Percentiles rank a stretch among this genome's conserved stretches.
Evolutionary conservation across 257 asterid species (phyloP).

Genomic region (Solanum peruvianum): DNA sequence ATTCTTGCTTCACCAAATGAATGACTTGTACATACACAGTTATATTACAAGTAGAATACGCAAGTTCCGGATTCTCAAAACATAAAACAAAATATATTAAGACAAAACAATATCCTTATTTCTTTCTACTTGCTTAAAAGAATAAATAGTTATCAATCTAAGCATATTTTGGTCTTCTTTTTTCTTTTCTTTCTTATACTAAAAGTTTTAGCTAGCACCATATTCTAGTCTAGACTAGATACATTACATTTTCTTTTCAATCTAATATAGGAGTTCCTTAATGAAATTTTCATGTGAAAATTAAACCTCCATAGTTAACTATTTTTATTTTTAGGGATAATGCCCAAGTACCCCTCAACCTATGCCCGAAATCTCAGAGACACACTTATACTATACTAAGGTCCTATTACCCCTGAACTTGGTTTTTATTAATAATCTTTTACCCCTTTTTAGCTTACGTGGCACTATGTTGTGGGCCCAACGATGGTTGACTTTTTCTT

Average conservation of each 20-base stretch:
- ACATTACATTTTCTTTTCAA: background rate
- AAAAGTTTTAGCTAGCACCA: background rate
- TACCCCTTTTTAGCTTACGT: too few species aligned
- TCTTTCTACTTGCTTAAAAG: background rate
- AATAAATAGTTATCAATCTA: background rate
- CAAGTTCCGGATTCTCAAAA: background rate
- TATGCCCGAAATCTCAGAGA: too few species aligned
- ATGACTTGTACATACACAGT: background rate
- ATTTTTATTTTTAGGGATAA: too few species aligned
- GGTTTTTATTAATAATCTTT: too few species aligned
- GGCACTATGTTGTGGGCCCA: too few species aligned
- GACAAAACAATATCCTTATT: background rate
- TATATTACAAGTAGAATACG: background rate
- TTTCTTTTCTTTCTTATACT: background rate
- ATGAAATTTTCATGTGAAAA: background rate
- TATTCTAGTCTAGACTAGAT: background rate
- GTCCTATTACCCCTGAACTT: too few species aligned
- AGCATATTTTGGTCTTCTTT: background rate
- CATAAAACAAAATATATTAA: background rate
- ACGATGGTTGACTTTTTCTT: too few species aligned
- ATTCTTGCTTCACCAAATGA: background rate
- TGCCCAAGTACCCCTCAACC: too few species aligned
- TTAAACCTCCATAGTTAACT: background rate
- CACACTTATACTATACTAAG: too few species aligned
- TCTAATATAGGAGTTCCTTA: background rate